These are phyloP conservation scores for Annulohypoxylon nitens DNA, from an alignment of 495 filamentous ascomycete species.

Conservation along the genomic window DNA sequence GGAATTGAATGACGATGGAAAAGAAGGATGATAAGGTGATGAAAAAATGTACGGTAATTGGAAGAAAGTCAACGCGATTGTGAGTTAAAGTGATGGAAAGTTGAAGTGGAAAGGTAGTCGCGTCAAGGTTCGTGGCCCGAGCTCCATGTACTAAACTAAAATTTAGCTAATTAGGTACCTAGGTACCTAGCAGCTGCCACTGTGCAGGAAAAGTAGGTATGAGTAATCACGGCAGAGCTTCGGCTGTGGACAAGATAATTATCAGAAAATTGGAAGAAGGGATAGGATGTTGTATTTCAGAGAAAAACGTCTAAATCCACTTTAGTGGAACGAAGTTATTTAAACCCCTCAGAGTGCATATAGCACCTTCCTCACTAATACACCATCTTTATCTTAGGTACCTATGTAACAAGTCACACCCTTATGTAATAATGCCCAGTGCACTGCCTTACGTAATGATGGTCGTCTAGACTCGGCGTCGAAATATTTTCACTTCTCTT, in stretches of 20 bases:
- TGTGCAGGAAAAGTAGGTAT: background rate
- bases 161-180: too few species aligned
- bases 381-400: too few species aligned
- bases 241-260: background rate
- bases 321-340: too few species aligned
- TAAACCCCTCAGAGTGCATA: too few species aligned
- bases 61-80: background rate
- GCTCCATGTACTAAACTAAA: conserved; percentile 13
- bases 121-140: conserved; percentile 37
- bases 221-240: background rate
- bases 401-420: too few species aligned
- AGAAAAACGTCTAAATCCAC: too few species aligned
- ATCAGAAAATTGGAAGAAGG: too few species aligned
- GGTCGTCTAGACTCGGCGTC: background rate
- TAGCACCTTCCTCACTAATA: too few species aligned
- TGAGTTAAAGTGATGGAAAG: background rate
- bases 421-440: too few species aligned
- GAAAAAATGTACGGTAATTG: background rate
- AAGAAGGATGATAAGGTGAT: background rate
- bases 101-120: conserved; percentile 24
- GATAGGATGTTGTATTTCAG: too few species aligned
- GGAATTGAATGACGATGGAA: background rate
- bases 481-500: background rate
- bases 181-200: background rate
- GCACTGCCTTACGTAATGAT: background rate